These are phyloP conservation scores for Panicum hallii DNA, from an alignment of 202 grass and related monocot genomes.

Conservation along the genomic window DNA sequence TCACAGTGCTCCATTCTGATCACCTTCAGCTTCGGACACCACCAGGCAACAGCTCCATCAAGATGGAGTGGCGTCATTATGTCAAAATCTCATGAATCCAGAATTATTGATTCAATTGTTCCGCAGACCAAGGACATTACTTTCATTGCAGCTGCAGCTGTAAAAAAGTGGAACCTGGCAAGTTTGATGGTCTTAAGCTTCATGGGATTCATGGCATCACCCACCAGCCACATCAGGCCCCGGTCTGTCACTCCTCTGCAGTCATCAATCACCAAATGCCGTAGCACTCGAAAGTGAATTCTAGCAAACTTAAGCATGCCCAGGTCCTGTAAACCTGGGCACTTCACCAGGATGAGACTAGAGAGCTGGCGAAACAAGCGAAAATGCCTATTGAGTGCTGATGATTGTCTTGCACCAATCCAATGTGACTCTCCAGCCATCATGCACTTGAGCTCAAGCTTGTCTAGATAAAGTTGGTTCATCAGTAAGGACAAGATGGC, in stretches of 20 bases:
- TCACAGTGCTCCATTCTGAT: slow-evolving; percentile 27
- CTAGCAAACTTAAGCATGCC: slow-evolving; percentile 15
- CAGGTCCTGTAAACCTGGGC: background rate
- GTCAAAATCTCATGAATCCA: slow-evolving; percentile 37
- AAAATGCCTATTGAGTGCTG: background rate
- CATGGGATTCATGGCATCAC: background rate
- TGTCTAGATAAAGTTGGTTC: slow-evolving; percentile 13
- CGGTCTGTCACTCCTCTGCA: slow-evolving; percentile 29
- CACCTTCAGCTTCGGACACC: slow-evolving; percentile 9
- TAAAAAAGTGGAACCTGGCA: slow-evolving; percentile 16
- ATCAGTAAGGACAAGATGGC: slow-evolving; percentile 27
- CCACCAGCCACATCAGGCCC: slow-evolving; percentile 17
- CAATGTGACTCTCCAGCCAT: slow-evolving; percentile 9
- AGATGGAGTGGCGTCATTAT: background rate
- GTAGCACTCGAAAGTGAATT: background rate
- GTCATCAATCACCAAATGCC: slow-evolving; percentile 38
- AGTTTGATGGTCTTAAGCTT: slow-evolving; percentile 29
- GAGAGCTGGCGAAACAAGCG: background rate
- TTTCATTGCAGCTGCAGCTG: slow-evolving; percentile 18
- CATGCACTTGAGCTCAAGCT: slow-evolving; percentile 35
- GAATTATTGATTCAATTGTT: slow-evolving; percentile 24
- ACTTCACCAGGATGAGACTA: slow-evolving; percentile 30
- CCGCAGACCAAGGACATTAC: background rate
- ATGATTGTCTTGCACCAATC: background rate
- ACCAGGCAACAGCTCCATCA: background rate